Evolutionary conservation across 2,329 filamentous ascomycete species (phyloP).

Genomic region (Sclerotinia sclerotiorum): DNA sequence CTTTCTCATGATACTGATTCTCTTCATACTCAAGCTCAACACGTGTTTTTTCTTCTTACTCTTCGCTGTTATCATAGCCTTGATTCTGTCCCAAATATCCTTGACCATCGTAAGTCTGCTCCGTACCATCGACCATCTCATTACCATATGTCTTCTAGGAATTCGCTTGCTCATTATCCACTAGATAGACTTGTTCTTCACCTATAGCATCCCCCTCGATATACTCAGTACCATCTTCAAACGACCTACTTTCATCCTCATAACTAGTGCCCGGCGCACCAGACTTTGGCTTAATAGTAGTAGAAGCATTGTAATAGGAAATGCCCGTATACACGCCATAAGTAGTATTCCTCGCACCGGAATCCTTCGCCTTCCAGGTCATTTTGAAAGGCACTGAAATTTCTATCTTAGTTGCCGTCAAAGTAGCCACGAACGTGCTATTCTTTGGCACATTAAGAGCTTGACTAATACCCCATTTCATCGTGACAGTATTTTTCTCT

Average conservation of each 20-base stretch:
- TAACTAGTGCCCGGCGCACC: not conserved
- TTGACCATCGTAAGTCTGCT: not conserved
- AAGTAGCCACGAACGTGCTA: conserved; percentile 6
- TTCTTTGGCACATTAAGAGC: conserved; percentile 8
- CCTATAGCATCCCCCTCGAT: not conserved
- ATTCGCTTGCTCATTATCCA: not conserved
- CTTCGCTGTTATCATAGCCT: not conserved
- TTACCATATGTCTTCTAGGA: not conserved
- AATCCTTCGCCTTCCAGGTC: not conserved
- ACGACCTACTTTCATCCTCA: not conserved
- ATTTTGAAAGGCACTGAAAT: conserved; percentile 1
- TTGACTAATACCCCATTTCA: conserved; percentile 14
- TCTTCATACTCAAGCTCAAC: not conserved
- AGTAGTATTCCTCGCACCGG: not conserved
- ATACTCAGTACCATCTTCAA: not conserved
- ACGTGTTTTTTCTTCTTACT: not conserved
- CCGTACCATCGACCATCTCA: not conserved
- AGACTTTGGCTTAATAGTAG: conserved; percentile 2
- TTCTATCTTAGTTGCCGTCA: not conserved
- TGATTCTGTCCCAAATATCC: not conserved
- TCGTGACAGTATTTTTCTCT: conserved; percentile 7
- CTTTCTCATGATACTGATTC: not conserved
- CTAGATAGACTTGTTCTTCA: not conserved
- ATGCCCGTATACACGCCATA: conserved; percentile 1
- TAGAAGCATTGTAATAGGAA: conserved; percentile 5